Evolutionary conservation across 1,284 basidiomycete genomes (phyloP), one percentile per base, ranked within the genome.

Genomic region (Malassezia restricta): DNA sequence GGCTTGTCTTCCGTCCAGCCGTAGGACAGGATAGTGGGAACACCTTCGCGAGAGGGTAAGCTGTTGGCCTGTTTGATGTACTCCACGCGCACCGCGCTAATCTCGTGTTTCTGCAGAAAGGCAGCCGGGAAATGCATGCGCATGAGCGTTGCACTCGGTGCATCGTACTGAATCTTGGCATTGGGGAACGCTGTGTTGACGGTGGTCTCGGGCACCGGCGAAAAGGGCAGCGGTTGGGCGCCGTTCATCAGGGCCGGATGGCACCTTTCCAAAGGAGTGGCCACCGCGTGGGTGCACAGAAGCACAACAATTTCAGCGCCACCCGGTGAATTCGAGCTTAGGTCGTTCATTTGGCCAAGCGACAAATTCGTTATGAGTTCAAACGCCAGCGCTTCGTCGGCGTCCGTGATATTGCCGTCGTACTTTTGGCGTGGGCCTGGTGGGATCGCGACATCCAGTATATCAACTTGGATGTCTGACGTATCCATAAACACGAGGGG

Each of bases 281-380:
- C 32, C 40, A n/a, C 12, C 3, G 20, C 11, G 30, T 28, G 37
- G 5, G 43, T 29, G 14, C 64, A 68, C 15, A 52, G 30, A 43
- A 51, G 47, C 11, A 61, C 58, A 6, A 61, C 57, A 12, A 66
- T 42, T 51, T 64, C 64, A 31, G 61, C 31, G 3, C 53, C 54
- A 44, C 62, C 60, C 0, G 46, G 53, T 5, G 61, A 53, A 0
- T 53, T 54, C 3, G 44, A 15, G 1, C 59, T 63, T 4, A 51
- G 50, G 15, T 57, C 57, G 4, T 56, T 44, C 15, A 59, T 65
- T 38, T 55, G 43, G 5, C 66, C 67, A 9, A 63, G 49, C 35
- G 54, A 57, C 31, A 68, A 56, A 29, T 64, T 64, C n/a, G 67
- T 68, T 40, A 70, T 17, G 20, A 70, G 49, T 50, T 66, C 62